Percentiles rank a stretch among this genome's conserved stretches.
Conservation (phyloP, 108 stramenopile species). For the Cylindrotheca closterium region DNA sequence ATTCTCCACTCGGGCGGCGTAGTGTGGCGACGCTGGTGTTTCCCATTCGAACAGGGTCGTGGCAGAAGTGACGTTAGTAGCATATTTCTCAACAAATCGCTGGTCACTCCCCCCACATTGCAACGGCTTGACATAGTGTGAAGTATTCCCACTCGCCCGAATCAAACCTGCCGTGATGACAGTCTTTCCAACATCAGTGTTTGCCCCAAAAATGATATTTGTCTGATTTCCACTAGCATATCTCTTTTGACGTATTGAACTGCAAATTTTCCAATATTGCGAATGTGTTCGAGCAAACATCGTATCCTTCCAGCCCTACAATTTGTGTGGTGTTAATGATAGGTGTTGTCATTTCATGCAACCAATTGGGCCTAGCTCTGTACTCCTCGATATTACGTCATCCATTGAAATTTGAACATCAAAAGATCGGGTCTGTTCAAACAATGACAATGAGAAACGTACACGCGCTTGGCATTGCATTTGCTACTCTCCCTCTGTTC, state of each 20-base stretch:
- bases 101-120: slow-evolving; percentile 91
- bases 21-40: slow-evolving; percentile 89
- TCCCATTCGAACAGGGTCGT: slow-evolving; percentile 86
- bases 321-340: no score
- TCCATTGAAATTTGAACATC: no score
- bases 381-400: no score
- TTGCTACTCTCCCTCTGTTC: neutral
- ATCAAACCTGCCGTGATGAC: slow-evolving; percentile 85
- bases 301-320: no score
- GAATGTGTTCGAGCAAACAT: no score
- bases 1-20: slow-evolving; percentile 75
- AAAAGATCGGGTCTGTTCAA: no score
- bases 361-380: no score
- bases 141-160: slow-evolving; percentile 29
- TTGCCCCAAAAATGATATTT: slow-evolving; percentile 93
- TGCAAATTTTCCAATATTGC: no score
- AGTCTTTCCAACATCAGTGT: slow-evolving; percentile 97
- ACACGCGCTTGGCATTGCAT: neutral
- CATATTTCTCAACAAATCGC: slow-evolving; percentile 47
- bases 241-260: no score
- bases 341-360: no score
- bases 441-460: no score
- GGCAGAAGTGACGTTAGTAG: slow-evolving; percentile 16
- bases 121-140: slow-evolving; percentile 92
- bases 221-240: no score